phyloP scores from a whole-genome alignment of 768 basidiomycete species.

The Pholiota conissans region DNA sequence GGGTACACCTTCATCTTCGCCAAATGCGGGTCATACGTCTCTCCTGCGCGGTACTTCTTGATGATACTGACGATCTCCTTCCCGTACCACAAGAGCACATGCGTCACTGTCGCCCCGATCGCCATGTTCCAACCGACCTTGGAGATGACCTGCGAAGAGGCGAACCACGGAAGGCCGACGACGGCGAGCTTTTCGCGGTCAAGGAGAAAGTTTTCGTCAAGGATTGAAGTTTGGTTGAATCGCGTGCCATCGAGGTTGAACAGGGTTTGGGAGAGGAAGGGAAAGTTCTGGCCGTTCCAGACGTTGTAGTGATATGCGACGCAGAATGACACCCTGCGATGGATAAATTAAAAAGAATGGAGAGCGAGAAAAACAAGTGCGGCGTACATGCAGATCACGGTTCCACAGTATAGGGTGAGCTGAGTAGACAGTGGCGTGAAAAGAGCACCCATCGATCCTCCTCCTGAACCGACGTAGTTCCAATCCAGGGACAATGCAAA shows the following conservation, averaged over 20 bases:
- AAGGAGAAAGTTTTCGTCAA: slow-evolving; percentile 49
- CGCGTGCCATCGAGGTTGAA: slow-evolving; percentile 52
- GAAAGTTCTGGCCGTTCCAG: slow-evolving; percentile 61
- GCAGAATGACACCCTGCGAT: slow-evolving; percentile 40
- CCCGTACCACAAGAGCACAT: slow-evolving; percentile 55
- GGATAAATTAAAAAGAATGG: not conserved
- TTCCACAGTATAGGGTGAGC: slow-evolving; percentile 49
- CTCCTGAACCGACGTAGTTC: slow-evolving; percentile 53
- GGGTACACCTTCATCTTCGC: slow-evolving; percentile 49
- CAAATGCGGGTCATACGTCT: slow-evolving; percentile 52
- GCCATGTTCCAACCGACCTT: slow-evolving; percentile 38
- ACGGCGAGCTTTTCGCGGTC: slow-evolving; percentile 47
- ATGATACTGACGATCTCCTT: slow-evolving; percentile 45
- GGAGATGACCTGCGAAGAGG: slow-evolving; percentile 42
- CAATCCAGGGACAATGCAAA: slow-evolving; percentile 63
- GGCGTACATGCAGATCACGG: slow-evolving; percentile 50
- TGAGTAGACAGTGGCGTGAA: slow-evolving; percentile 57
- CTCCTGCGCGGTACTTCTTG: slow-evolving; percentile 38
- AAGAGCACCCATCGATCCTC: slow-evolving; percentile 42
- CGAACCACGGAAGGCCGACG: slow-evolving; percentile 48
- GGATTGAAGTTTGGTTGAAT: slow-evolving; percentile 53
- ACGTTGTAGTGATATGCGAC: slow-evolving; percentile 45
- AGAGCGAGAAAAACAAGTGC: not conserved
- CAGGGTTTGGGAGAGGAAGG: slow-evolving; percentile 53
- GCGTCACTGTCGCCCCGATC: slow-evolving; percentile 52